A percentile compares a stretch with the other conserved stretches of the same genome.
These are phyloP conservation scores for Solanum aculeatissimum DNA, from an alignment of 305 asterid genomes.

Conservation along the genomic window DNA sequence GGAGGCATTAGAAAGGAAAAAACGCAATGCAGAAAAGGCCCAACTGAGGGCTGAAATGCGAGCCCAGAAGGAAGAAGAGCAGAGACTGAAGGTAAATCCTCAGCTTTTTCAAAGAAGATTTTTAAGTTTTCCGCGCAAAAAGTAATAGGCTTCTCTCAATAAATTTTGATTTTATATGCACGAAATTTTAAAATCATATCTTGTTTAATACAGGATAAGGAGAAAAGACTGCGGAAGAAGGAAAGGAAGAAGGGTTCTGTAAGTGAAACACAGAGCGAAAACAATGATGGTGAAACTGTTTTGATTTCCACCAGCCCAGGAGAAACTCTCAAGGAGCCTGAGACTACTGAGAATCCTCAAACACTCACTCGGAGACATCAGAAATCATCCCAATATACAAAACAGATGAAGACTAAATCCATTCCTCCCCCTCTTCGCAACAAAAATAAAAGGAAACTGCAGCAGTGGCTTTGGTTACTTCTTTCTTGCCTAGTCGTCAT, in stretches of 20 bases:
- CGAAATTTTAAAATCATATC: background rate
- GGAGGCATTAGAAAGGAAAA: constrained; percentile 89
- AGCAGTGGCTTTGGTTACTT: constrained; percentile 63
- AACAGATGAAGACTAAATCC: constrained; percentile 47
- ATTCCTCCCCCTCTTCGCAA: constrained; percentile 69
- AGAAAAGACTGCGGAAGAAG: constrained; percentile 75
- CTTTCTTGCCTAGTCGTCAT: constrained; percentile 27
- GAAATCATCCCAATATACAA: constrained; percentile 22
- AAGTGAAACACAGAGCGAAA: constrained; percentile 23
- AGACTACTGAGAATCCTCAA: constrained; percentile 20
- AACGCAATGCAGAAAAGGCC: constrained; percentile 61
- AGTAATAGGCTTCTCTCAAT: background rate
- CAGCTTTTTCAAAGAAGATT: background rate
- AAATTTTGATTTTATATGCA: background rate
- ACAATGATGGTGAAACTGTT: constrained; percentile 18
- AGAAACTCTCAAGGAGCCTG: constrained; percentile 28
- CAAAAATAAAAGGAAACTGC: constrained; percentile 45
- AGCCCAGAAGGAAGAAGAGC: constrained; percentile 81
- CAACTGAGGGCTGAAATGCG: constrained; percentile 60
- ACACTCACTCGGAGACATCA: constrained; percentile 21
- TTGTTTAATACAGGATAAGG: constrained; percentile 48
- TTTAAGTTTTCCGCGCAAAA: background rate
- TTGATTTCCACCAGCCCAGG: constrained; percentile 18
- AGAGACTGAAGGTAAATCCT: constrained; percentile 65
- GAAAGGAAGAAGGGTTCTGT: constrained; percentile 54